phyloP scores from a whole-genome alignment of 2,329 filamentous ascomycete genomes.

The Botrytis deweyae region DNA sequence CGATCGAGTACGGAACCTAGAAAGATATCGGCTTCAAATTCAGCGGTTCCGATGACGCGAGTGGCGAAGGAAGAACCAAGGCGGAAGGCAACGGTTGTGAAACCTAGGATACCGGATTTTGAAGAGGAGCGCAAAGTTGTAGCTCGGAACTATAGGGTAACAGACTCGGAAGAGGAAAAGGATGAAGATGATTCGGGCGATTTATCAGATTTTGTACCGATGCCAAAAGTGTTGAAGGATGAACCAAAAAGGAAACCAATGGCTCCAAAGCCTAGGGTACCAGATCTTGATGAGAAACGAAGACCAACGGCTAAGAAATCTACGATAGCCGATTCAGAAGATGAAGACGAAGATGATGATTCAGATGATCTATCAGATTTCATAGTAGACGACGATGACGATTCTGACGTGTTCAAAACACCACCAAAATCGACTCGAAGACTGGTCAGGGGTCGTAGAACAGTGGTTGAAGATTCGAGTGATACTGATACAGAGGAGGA shows the following conservation, averaged over 20 bases:
- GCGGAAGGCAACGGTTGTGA: not conserved
- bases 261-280: not conserved
- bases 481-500: slow-evolving; percentile 23
- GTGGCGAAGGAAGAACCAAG: slow-evolving; percentile 4
- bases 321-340: not conserved
- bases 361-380: slow-evolving; percentile 37
- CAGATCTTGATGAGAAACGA: not conserved
- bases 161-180: slow-evolving; percentile 6
- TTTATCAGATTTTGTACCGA: slow-evolving; percentile 34
- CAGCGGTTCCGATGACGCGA: not conserved
- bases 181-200: slow-evolving; percentile 23
- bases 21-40: not conserved
- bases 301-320: not conserved
- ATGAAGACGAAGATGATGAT: slow-evolving; percentile 21
- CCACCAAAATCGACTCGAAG: slow-evolving; percentile 33
- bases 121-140: not conserved
- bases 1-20: not conserved
- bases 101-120: not conserved
- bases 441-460: slow-evolving; percentile 31
- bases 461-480: slow-evolving; percentile 24
- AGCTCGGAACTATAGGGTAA: not conserved
- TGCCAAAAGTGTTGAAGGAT: slow-evolving; percentile 6
- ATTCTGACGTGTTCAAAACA: slow-evolving; percentile 28
- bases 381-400: slow-evolving; percentile 35
- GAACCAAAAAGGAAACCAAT: not conserved